These are phyloP conservation scores for Globisporangium irregulare DNA, from an alignment of 352 stramenopile species.

Conservation along the genomic window DNA sequence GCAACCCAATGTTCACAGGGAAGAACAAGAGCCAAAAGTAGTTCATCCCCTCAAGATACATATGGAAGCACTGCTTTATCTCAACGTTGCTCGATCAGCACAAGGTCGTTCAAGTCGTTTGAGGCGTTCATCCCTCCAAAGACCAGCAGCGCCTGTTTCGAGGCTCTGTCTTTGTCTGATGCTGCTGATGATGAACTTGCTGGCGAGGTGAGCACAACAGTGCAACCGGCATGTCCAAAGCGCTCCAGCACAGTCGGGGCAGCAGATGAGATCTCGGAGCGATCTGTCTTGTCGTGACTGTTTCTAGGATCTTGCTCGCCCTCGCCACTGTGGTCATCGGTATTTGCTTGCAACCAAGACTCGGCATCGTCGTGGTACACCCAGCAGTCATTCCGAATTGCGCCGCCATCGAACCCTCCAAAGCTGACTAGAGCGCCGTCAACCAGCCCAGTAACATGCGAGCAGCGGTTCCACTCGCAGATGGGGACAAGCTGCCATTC, in stretches of 20 bases:
- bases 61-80: no score
- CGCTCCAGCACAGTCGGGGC: conserved; percentile 12
- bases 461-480: conserved; percentile 56
- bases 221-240: conserved; percentile 40
- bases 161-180: not conserved
- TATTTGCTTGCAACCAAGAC: conserved; percentile 30
- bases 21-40: not conserved
- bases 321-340: no score
- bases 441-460: conserved; percentile 31
- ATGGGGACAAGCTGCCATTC: conserved; percentile 51
- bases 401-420: conserved; percentile 47
- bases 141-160: conserved; percentile 29
- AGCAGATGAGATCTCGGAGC: conserved; percentile 4
- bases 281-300: conserved; percentile 3
- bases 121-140: conserved; percentile 61
- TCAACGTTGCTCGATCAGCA: conserved; percentile 21
- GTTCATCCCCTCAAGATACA: not conserved
- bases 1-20: not conserved
- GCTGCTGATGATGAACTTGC: not conserved
- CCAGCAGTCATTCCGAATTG: conserved; percentile 46
- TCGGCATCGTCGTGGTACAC: conserved; percentile 44
- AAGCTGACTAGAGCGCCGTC: conserved; percentile 39
- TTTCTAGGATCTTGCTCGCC: not conserved
- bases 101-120: conserved; percentile 39
- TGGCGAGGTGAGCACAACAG: not conserved